Conservation (phyloP, 805 yeast species). For the Candida takata region DNA sequence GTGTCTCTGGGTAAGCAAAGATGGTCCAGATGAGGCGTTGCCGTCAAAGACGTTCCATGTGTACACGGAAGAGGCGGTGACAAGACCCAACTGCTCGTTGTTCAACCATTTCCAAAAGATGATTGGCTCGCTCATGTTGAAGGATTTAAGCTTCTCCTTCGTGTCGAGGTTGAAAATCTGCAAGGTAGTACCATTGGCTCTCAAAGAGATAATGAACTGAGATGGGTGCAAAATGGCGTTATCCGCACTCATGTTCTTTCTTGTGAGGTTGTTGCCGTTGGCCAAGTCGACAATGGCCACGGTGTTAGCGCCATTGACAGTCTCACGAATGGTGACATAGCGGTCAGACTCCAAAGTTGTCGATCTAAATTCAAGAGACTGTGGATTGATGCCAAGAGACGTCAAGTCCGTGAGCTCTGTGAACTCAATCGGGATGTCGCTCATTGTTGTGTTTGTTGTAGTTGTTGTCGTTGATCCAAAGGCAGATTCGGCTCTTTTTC, state of each 20-base stretch:
- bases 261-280: conserved; percentile 69
- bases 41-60: conserved; percentile 83
- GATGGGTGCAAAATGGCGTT: conserved; percentile 93
- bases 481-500: too few relatives aligned
- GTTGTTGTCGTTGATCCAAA: too few relatives aligned
- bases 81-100: conserved; percentile 67
- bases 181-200: conserved; percentile 94
- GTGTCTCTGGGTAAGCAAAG: conserved; percentile 76
- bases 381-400: conserved; percentile 75
- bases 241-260: conserved; percentile 95
- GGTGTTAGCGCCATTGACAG: conserved; percentile 59
- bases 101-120: conserved; percentile 94
- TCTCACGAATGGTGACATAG: conserved; percentile 77
- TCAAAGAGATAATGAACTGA: conserved; percentile 81
- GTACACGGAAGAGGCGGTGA: conserved; percentile 69
- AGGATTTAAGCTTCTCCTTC: conserved; percentile 84
- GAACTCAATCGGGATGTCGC: conserved; percentile 92
- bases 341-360: conserved; percentile 92
- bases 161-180: conserved; percentile 88
- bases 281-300: conserved; percentile 88
- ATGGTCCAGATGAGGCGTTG: conserved; percentile 72
- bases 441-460: conserved; percentile 23
- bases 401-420: conserved; percentile 91
- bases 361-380: conserved; percentile 83
- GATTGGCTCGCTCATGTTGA: conserved; percentile 80